phyloP scores from a whole-genome alignment of 169 alveolate species.

The Theileria equi region DNA sequence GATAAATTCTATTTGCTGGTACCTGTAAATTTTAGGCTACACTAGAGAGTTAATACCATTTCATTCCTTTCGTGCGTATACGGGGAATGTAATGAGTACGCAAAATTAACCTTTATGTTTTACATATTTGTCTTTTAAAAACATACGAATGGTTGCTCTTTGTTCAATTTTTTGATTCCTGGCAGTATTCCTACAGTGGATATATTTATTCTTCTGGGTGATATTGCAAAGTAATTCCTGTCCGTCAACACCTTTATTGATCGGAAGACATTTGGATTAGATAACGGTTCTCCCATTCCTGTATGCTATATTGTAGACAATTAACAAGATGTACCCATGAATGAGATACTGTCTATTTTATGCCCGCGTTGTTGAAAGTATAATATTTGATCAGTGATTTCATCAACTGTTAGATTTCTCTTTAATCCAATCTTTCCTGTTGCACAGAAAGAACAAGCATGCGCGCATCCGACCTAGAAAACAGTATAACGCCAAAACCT shows the following conservation, averaged over 20 bases:
- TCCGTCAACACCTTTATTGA: slow-evolving; percentile 74
- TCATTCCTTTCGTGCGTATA: slow-evolving; percentile 74
- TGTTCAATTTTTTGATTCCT: slow-evolving; percentile 78
- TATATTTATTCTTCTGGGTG: slow-evolving; percentile 76
- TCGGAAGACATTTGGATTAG: slow-evolving; percentile 83
- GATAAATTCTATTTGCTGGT: slow-evolving; percentile 78
- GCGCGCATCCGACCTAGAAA: slow-evolving; percentile 79
- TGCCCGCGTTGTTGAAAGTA: slow-evolving; percentile 76
- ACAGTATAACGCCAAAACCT: not conserved
- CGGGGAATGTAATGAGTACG: slow-evolving; percentile 82
- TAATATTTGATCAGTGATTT: slow-evolving; percentile 80
- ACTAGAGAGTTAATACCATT: slow-evolving; percentile 4
- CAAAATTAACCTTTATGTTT: slow-evolving; percentile 69
- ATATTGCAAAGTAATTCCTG: slow-evolving; percentile 64
- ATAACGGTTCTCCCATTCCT: slow-evolving; percentile 88
- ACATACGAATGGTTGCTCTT: slow-evolving; percentile 72
- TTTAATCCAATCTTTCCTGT: slow-evolving; percentile 84
- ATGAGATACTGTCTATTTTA: slow-evolving; percentile 76
- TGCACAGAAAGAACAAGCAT: slow-evolving; percentile 83
- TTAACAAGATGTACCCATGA: slow-evolving; percentile 71
- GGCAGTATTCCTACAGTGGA: slow-evolving; percentile 85
- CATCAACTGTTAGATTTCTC: slow-evolving; percentile 81
- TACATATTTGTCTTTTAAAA: not conserved
- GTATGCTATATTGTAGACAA: not conserved
- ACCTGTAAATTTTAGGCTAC: slow-evolving; percentile 62